A percentile compares a stretch with the other conserved stretches of the same genome.
Conservation (phyloP, 306 rosid genomes). For the Betula pendula region DNA sequence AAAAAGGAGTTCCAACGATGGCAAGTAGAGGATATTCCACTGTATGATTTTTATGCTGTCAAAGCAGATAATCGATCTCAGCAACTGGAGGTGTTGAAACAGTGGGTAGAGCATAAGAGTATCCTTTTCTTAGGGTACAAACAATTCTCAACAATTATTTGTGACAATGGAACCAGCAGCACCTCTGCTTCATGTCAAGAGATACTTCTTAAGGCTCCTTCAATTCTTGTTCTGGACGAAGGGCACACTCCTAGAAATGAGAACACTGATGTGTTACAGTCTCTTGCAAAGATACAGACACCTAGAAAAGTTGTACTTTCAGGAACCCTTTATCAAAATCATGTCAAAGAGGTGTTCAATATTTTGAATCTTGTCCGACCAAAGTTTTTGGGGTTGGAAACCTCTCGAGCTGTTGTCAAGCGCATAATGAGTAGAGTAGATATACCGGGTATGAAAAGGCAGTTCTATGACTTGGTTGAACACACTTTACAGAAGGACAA, state of each 20-base stretch:
- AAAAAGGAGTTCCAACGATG: slow-evolving; percentile 80
- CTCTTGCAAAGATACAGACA: slow-evolving; percentile 76
- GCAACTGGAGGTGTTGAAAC: slow-evolving; percentile 69
- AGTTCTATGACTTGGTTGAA: slow-evolving; percentile 67
- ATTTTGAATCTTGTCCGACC: slow-evolving; percentile 84
- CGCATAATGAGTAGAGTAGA: slow-evolving; percentile 72
- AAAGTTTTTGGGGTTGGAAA: slow-evolving; percentile 62
- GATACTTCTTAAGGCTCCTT: slow-evolving; percentile 67
- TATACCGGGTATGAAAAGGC: slow-evolving; percentile 48
- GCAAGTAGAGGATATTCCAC: slow-evolving; percentile 92
- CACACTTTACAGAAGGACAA: slow-evolving; percentile 76
- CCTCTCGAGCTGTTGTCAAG: slow-evolving; percentile 64
- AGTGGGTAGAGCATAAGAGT: slow-evolving; percentile 72
- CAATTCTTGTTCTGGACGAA: slow-evolving; percentile 86
- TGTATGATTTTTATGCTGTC: slow-evolving; percentile 64
- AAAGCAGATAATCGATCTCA: slow-evolving; percentile 80
- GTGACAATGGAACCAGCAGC: slow-evolving; percentile 46
- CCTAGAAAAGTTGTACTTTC: slow-evolving; percentile 89
- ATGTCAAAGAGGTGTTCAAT: slow-evolving; percentile 87
- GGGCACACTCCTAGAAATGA: slow-evolving; percentile 98
- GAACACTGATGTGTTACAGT: slow-evolving; percentile 73
- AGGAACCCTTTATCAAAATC: slow-evolving; percentile 90
- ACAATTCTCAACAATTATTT: slow-evolving; percentile 77
- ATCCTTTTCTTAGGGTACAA: slow-evolving; percentile 91
- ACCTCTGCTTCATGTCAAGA: slow-evolving; percentile 55